Evolutionary conservation across 257 asterid genomes (phyloP).

Genomic region (Forsythia viridissima): DNA sequence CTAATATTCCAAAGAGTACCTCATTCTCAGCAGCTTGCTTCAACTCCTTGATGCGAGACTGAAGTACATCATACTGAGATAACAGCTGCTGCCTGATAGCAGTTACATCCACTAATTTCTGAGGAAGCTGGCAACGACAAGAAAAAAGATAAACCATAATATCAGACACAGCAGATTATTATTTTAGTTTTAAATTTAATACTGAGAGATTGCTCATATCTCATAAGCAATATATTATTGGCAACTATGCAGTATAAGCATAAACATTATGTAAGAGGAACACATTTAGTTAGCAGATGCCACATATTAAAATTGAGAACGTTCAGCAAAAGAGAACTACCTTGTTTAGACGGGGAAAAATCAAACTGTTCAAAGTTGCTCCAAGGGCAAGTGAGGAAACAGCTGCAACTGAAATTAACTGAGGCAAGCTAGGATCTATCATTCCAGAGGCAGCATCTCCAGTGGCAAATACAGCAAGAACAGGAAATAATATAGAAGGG

Average conservation of each 20-base stretch:
- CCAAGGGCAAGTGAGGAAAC: constrained; percentile 75
- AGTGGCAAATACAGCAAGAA: constrained; percentile 66
- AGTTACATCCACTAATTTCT: constrained; percentile 63
- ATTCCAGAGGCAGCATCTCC: constrained; percentile 95
- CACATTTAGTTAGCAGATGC: neutral
- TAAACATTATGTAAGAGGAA: neutral
- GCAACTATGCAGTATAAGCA: neutral
- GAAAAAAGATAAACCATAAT: constrained; percentile 19
- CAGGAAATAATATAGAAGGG: constrained; percentile 71
- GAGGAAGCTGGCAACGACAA: constrained; percentile 71
- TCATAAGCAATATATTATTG: neutral
- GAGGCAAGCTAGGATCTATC: constrained; percentile 86
- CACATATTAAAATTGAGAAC: neutral
- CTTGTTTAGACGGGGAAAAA: constrained; percentile 75
- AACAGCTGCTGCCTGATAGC: constrained; percentile 77
- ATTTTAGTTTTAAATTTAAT: neutral
- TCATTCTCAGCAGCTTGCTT: constrained; percentile 85
- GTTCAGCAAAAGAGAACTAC: constrained; percentile 40
- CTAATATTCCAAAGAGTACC: constrained; percentile 42
- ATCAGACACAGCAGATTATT: constrained; percentile 14
- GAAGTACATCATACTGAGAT: constrained; percentile 88
- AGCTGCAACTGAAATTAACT: constrained; percentile 65
- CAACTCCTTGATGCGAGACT: constrained; percentile 84
- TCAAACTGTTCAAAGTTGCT: constrained; percentile 59
- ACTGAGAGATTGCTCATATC: neutral